Evolutionary conservation across 768 basidiomycete genomes (phyloP), one percentile per base, ranked within the genome.

Genomic region (Russula griseocarnosa): DNA sequence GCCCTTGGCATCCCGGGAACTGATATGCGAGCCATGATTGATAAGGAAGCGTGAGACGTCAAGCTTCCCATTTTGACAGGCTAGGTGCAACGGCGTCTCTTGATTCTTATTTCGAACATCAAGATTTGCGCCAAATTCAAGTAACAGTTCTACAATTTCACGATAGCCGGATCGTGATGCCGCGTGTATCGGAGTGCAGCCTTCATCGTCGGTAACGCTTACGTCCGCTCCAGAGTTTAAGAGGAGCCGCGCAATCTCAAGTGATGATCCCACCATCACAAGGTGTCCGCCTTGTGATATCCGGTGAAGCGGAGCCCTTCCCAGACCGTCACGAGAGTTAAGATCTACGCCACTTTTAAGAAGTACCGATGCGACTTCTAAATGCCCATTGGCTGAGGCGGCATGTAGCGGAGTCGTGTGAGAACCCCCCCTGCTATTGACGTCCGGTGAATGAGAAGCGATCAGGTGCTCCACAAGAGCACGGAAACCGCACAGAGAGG

Each of bases 161-260:
- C 58, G 51, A 22, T 61, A 34, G 24, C 58, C 56, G n/a, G 50
- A 34, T n/a, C n/a, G n/a, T 24, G 58, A 44, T 4, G 54, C 63
- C 2, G 42, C 18, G 34, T 65, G 55, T n/a, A 65, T 32, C 2
- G 63, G 52, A 7, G 63, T 65, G 13, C 22, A 47, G 18, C 60
- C 60, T 7, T 61, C 11, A 4, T 42, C 13, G 28, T 65, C 55
- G 0, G 26, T 30, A 16, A 50, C n/a, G 16, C 13, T 44, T 38
- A 51, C 36, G 5, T 46, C 28, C 16, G 61, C 61, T 2, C 49
- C 13, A 38, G n/a, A 30, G 6, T 57, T 22, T 11, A 44, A 2
- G 1, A 57, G 42, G n/a, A 22, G 52, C n/a, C 32, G 32, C 32
- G 52, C 32, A n/a, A 34, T 22, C 32, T 34, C 32, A 11, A 53